phyloP scores from a whole-genome alignment of 768 basidiomycete species.

The Tulasnella sp. region DNA sequence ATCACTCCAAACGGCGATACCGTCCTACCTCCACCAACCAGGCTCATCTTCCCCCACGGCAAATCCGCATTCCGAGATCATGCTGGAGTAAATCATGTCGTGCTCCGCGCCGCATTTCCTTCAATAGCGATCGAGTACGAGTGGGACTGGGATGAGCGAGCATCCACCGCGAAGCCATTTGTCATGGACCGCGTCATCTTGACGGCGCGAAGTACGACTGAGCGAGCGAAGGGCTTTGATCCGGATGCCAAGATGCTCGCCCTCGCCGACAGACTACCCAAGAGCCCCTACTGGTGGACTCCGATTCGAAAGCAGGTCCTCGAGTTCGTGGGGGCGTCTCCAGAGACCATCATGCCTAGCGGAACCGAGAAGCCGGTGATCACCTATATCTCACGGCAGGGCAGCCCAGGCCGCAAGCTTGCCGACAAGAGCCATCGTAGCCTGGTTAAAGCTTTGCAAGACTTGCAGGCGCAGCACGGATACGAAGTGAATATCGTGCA shows the following conservation, averaged over 20 bases:
- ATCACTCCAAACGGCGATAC: slow-evolving; percentile 61
- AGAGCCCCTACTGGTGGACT: slow-evolving; percentile 76
- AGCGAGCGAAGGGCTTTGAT: slow-evolving; percentile 53
- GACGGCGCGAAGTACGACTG: slow-evolving; percentile 76
- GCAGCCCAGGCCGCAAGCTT: slow-evolving; percentile 26
- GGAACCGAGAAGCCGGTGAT: slow-evolving; percentile 28
- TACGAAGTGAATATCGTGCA: slow-evolving; percentile 33
- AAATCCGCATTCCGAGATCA: slow-evolving; percentile 73
- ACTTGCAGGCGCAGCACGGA: slow-evolving; percentile 28
- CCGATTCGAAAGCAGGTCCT: slow-evolving; percentile 28
- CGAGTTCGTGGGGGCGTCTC: background rate
- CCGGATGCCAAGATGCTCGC: slow-evolving; percentile 68
- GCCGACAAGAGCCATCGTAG: slow-evolving; percentile 24
- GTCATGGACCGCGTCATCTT: slow-evolving; percentile 79
- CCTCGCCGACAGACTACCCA: slow-evolving; percentile 62
- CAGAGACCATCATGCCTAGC: slow-evolving; percentile 12
- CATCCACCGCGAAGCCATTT: slow-evolving; percentile 54
- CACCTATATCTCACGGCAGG: slow-evolving; percentile 31
- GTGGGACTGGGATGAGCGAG: slow-evolving; percentile 76
- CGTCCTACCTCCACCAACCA: slow-evolving; percentile 58
- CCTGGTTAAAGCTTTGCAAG: slow-evolving; percentile 27
- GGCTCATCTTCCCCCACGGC: slow-evolving; percentile 64
- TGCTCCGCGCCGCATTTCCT: slow-evolving; percentile 71
- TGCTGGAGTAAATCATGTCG: slow-evolving; percentile 81
- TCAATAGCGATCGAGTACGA: slow-evolving; percentile 68